Evolutionary conservation across 140 eudicot species (phyloP).

Genomic region (Senecio squalidus): DNA sequence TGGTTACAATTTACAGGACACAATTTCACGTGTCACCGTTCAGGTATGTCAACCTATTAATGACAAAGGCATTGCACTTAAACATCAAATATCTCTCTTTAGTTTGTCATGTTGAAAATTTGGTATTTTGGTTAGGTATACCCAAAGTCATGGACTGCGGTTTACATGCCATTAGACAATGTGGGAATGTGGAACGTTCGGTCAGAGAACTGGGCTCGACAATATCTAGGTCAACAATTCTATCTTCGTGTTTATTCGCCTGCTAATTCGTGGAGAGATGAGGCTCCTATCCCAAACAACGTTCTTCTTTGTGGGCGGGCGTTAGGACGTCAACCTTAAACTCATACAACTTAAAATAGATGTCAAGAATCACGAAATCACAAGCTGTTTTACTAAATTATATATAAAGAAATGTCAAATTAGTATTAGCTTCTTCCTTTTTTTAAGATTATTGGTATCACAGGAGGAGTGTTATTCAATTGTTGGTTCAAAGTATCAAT

Average conservation of each 20-base stretch:
- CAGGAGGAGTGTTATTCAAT: neutral
- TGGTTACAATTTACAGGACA: constrained; percentile 65
- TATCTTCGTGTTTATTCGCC: constrained; percentile 84
- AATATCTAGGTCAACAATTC: constrained; percentile 83
- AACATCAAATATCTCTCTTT: neutral
- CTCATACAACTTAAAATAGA: neutral
- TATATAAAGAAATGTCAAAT: neutral
- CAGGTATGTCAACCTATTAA: constrained; percentile 37
- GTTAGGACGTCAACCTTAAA: constrained; percentile 34
- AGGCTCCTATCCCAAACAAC: constrained; percentile 74
- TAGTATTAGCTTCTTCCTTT: neutral
- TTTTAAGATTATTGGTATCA: neutral
- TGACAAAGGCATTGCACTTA: neutral
- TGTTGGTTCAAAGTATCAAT: constrained; percentile 3
- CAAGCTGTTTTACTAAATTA: neutral
- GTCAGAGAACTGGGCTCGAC: constrained; percentile 71
- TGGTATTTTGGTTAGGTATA: constrained; percentile 33
- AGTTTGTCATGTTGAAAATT: neutral
- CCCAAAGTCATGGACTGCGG: constrained; percentile 66
- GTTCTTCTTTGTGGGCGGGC: constrained; percentile 88
- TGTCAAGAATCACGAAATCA: neutral
- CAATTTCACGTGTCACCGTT: constrained; percentile 61
- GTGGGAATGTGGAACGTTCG: constrained; percentile 76
- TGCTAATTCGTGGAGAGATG: constrained; percentile 82
- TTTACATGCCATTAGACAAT: constrained; percentile 73